Conservation (phyloP, 2,329 filamentous ascomycete species). For the Dendryphion nanum region DNA sequence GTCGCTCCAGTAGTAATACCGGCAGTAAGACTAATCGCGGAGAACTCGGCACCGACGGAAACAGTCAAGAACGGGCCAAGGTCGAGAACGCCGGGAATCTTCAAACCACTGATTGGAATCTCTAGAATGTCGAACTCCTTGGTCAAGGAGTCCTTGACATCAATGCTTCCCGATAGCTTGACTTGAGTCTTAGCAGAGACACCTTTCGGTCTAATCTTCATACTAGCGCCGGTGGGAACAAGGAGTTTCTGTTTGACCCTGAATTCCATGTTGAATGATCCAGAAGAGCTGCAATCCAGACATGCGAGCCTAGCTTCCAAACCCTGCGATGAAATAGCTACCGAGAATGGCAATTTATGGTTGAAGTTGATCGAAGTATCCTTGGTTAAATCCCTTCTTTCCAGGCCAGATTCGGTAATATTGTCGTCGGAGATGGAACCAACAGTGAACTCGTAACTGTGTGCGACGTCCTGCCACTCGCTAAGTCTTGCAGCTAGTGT, state of each 20-base stretch:
- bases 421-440: conserved; percentile 7
- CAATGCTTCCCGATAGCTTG: conserved; percentile 13
- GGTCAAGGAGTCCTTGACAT: conserved; percentile 10
- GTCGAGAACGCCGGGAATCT: conserved; percentile 18
- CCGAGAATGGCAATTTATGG: conserved; percentile 13
- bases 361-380: conserved; percentile 15
- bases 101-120: conserved; percentile 15
- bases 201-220: conserved; percentile 16
- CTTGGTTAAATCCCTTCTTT: conserved; percentile 14
- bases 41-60: conserved; percentile 14
- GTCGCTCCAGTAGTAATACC: conserved; percentile 11
- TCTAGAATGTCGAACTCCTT: conserved; percentile 12
- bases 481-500: conserved; percentile 7
- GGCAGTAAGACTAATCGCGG: conserved; percentile 8
- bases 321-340: conserved; percentile 6
- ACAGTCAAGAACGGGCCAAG: conserved; percentile 20
- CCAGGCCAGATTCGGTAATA: not conserved
- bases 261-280: conserved; percentile 21
- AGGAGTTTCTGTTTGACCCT: conserved; percentile 13
- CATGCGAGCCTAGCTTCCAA: conserved; percentile 12
- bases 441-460: conserved; percentile 20
- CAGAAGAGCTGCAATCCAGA: conserved; percentile 17
- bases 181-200: conserved; percentile 16
- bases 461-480: conserved; percentile 14
- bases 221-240: conserved; percentile 16